Base-by-base conservation (phyloP, 371 early-diverging fungal genomes). In the Mortierella sp. region DNA sequence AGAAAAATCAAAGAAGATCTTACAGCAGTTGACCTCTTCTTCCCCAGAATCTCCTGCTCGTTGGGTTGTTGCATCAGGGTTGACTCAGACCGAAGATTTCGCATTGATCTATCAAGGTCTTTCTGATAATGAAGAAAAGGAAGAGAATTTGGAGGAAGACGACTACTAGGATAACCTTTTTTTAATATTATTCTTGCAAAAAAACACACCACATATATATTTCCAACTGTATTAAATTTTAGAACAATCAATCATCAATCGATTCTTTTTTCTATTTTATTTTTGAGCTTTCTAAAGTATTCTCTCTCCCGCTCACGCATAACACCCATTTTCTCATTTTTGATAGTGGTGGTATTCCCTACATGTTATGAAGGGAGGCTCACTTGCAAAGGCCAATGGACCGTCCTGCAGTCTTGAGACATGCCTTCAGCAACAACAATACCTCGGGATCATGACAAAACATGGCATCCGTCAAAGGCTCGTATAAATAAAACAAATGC, bases 401-500 rank as follows among this genome's bases (percentile, higher is more conserved):
- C 37, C 78, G 61, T 28, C 90, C 88, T 23, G 87, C 85, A 42
- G 86, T 83, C 60, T 85, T 82, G 32, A 92, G 76, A 75, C 90
- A 90, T 26, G 85, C 85, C 64, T 87, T 86, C 17, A 90, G 87
- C 55, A 89, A 66, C 51, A 85, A 81, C 45, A 91, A 83, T 1
- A 93, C 87, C 29, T 76, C 84, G 23, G 88, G 84, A 66, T 90
- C 90, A 56, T 86, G 81, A 58, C 89, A 90, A 28, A 86, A 86
- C 67, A 88, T 86, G 76, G 89, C 87, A 56, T 90, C 89, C 70
- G 89, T 90, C 47, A 94, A 73, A 2, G 87, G 70, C 32, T 90
- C 90, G 79, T 93, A 94, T 49, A 96, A 81, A 64, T 88, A 87
- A 76, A 94, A 94, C 35, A 94, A 64, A 66, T 94, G 94, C 9